phyloP scores from a whole-genome alignment of 1,139 yeast species.

The Insectozyma bohioensis region DNA sequence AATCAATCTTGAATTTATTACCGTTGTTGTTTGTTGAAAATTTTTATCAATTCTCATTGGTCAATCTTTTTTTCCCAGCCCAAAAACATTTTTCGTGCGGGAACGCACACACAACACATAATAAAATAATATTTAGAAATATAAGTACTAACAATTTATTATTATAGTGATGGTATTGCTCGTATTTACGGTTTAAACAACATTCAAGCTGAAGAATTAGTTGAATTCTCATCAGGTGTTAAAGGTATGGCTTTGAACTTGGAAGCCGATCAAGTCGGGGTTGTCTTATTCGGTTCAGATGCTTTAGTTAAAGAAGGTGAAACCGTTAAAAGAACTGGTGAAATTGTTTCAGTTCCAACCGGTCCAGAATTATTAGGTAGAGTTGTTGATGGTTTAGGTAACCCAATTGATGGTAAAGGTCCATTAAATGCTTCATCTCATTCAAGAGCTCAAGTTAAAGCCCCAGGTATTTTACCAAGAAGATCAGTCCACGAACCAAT shows the following conservation, averaged over 20 bases:
- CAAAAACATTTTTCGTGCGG: slow-evolving; percentile 6
- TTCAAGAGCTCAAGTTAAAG: slow-evolving; percentile 98
- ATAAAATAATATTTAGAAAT: too few species aligned
- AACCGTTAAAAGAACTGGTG: slow-evolving; percentile 99
- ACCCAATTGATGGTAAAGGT: slow-evolving; percentile 99
- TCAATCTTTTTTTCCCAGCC: neutral
- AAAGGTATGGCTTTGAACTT: slow-evolving; percentile 99
- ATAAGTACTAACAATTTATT: too few species aligned
- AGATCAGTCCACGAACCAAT: slow-evolving; percentile 98
- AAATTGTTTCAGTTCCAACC: slow-evolving; percentile 98
- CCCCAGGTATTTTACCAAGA: slow-evolving; percentile 99
- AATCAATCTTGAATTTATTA: too few species aligned
- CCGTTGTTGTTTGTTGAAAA: slow-evolving; percentile 3
- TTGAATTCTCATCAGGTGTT: slow-evolving; percentile 98
- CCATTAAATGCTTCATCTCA: slow-evolving; percentile 86
- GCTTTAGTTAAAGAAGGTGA: slow-evolving; percentile 99
- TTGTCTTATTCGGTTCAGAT: slow-evolving; percentile 99
- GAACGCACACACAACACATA: slow-evolving; percentile 7
- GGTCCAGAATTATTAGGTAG: slow-evolving; percentile 99
- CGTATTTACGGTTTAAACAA: slow-evolving; percentile 99
- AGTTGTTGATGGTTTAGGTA: slow-evolving; percentile 99
- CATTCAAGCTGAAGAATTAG: slow-evolving; percentile 99
- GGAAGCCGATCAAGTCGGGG: slow-evolving; percentile 99
- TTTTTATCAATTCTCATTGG: slow-evolving; percentile 6
- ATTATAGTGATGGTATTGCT: slow-evolving; percentile 96